Conservation (phyloP, 495 filamentous ascomycete genomes). For the Wilcoxina mikolae region DNA sequence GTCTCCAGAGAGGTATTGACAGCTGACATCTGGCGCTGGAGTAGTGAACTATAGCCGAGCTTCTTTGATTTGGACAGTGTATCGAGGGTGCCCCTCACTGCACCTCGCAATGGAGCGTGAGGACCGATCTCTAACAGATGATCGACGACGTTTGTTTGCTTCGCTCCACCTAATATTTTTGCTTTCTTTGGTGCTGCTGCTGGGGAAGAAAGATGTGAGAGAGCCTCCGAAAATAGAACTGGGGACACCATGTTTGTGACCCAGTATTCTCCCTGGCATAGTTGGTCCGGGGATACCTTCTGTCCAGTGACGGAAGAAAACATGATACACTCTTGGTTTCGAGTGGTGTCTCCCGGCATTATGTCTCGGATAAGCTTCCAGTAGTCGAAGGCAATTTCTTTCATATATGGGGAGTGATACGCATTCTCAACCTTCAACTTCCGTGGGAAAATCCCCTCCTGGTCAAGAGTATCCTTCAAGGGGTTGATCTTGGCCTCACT, state of each 20-base stretch:
- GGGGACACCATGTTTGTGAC: conserved; percentile 35
- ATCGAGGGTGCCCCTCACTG: conserved; percentile 31
- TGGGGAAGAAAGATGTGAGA: conserved; percentile 11
- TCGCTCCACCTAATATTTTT: background rate
- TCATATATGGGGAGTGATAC: conserved; percentile 51
- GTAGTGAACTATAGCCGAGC: conserved; percentile 32
- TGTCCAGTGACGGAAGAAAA: conserved; percentile 32
- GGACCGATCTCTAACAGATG: conserved; percentile 49
- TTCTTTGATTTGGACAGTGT: background rate
- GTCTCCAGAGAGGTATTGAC: conserved; percentile 27
- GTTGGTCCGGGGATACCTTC: conserved; percentile 9
- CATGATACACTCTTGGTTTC: conserved; percentile 11
- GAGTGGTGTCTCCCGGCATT: background rate
- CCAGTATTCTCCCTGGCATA: conserved; percentile 32
- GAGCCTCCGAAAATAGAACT: conserved; percentile 35
- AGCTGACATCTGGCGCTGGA: conserved; percentile 28
- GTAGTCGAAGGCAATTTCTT: conserved; percentile 32
- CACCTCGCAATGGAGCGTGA: conserved; percentile 46
- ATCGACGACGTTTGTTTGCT: background rate
- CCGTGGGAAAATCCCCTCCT: background rate
- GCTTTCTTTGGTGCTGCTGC: background rate
- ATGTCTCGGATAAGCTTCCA: conserved; percentile 17
- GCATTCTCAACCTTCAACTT: conserved; percentile 27
- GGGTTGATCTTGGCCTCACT: conserved; percentile 15
- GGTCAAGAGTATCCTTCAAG: background rate